A percentile compares a stretch with the other conserved stretches of the same genome.
These are phyloP conservation scores for Arthrinium puccinioides DNA, from an alignment of 2,329 filamentous ascomycete genomes.

Conservation along the genomic window DNA sequence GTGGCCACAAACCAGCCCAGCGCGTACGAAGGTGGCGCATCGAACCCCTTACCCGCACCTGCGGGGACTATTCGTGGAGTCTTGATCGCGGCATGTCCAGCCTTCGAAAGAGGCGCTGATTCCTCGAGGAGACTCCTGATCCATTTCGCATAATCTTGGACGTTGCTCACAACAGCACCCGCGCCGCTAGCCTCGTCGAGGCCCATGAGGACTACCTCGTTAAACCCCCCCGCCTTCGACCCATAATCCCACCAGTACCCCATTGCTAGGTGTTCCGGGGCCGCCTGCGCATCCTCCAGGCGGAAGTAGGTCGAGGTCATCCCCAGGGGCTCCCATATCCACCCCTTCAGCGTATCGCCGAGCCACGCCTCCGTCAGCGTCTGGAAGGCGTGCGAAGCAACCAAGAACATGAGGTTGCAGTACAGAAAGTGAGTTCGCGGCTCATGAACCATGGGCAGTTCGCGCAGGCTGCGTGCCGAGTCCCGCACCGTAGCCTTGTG, in stretches of 20 bases:
- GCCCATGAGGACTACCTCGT: conserved; percentile 16
- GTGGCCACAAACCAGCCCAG: conserved; percentile 25
- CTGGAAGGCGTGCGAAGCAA: conserved; percentile 37
- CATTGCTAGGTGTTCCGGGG: conserved; percentile 26
- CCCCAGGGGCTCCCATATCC: conserved; percentile 34
- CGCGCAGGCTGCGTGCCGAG: conserved; percentile 30
- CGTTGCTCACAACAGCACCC: conserved; percentile 35
- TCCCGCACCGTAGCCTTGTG: conserved; percentile 25
- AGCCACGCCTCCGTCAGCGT: conserved; percentile 30
- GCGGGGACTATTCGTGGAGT: conserved; percentile 22
- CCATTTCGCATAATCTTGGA: conserved; percentile 45
- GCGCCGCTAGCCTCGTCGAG: conserved; percentile 29
- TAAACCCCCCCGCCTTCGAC: conserved; percentile 8
- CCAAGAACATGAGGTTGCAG: conserved; percentile 45
- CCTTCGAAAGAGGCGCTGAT: conserved; percentile 24
- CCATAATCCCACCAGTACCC: conserved; percentile 33
- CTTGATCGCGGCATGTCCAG: conserved; percentile 24
- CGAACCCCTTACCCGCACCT: conserved; percentile 13
- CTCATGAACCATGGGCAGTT: conserved; percentile 35
- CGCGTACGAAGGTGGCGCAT: conserved; percentile 29
- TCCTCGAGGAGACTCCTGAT: conserved; percentile 36
- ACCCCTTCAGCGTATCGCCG: conserved; percentile 28
- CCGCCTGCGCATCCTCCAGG: conserved; percentile 20
- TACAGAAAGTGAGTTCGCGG: conserved; percentile 40
- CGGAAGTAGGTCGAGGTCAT: conserved; percentile 34